phyloP scores from a whole-genome alignment of 208 protist genomes.

The Wallacemonas sp. region DNA sequence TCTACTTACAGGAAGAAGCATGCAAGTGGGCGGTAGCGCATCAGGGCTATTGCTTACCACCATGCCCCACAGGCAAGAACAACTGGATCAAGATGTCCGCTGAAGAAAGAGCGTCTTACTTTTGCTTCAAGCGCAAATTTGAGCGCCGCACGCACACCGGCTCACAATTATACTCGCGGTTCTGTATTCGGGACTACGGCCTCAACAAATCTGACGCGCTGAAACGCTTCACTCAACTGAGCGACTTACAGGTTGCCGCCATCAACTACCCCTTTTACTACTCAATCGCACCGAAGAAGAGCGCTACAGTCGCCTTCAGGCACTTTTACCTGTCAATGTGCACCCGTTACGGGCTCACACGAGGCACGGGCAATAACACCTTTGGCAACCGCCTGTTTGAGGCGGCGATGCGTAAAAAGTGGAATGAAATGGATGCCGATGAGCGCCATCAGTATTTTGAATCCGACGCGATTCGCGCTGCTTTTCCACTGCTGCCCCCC shows the following conservation, averaged over 20 bases:
- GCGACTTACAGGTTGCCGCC: constrained; percentile 72
- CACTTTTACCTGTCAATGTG: constrained; percentile 70
- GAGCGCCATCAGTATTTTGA: constrained; percentile 64
- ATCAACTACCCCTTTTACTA: constrained; percentile 82
- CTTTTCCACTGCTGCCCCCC: constrained; percentile 38
- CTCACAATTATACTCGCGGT: constrained; percentile 59
- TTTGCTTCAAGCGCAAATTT: constrained; percentile 42
- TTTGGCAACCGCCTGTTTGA: constrained; percentile 63
- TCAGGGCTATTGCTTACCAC: constrained; percentile 34
- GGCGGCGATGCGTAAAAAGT: constrained; percentile 61
- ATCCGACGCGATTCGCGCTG: constrained; percentile 32
- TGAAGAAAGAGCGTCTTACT: constrained; percentile 50
- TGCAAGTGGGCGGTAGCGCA: constrained; percentile 37
- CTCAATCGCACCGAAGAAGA: constrained; percentile 38
- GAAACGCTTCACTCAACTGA: constrained; percentile 38
- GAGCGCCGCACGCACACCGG: constrained; percentile 35
- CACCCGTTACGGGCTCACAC: constrained; percentile 48
- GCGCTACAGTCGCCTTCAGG: constrained; percentile 36
- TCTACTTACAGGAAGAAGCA: constrained; percentile 31
- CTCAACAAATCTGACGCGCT: constrained; percentile 39
- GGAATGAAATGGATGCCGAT: constrained; percentile 42
- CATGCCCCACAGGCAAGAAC: not conserved
- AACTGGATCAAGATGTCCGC: constrained; percentile 36
- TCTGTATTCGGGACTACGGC: constrained; percentile 78
- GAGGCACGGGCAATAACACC: constrained; percentile 11